Percentiles rank a stretch among this genome's conserved stretches.
Evolutionary conservation across 345 rosid species (phyloP).

Genomic region (Rhizophora apiculata): DNA sequence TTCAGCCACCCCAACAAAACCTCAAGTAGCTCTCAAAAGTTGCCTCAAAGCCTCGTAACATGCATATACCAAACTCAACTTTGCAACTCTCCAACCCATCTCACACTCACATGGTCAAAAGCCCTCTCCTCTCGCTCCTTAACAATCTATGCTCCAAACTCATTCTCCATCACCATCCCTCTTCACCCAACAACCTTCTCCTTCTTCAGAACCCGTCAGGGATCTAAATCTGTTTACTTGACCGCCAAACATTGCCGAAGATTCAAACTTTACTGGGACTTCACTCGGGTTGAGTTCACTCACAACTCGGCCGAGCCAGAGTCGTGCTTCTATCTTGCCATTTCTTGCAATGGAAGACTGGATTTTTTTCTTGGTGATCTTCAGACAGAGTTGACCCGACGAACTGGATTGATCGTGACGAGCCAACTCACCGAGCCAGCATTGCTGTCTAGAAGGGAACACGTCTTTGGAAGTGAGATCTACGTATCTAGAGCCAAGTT

Average conservation of each 20-base stretch:
- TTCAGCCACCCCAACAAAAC: conserved; percentile 42
- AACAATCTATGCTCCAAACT: conserved; percentile 41
- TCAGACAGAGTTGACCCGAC: conserved; percentile 24
- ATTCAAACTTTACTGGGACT: conserved; percentile 58
- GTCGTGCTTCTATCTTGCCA: conserved; percentile 43
- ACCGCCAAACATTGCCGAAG: conserved; percentile 36
- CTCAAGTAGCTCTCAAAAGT: conserved; percentile 25
- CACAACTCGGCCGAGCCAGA: conserved; percentile 52
- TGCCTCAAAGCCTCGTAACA: conserved; percentile 49
- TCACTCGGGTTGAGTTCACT: conserved; percentile 42
- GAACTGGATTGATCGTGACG: conserved; percentile 31
- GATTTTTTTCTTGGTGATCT: conserved; percentile 56
- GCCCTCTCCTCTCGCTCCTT: conserved; percentile 44
- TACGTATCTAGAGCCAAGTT: conserved; percentile 40
- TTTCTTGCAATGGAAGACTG: conserved; percentile 36
- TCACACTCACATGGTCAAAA: conserved; percentile 55
- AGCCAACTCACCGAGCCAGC: conserved; percentile 25
- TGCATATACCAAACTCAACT: conserved; percentile 44
- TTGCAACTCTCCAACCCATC: conserved; percentile 34
- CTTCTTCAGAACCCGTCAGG: conserved; percentile 42
- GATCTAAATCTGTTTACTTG: conserved; percentile 50
- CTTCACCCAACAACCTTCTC: conserved; percentile 44
- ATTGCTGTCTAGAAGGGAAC: conserved; percentile 45
- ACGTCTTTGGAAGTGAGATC: conserved; percentile 44
- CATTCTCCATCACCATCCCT: conserved; percentile 47